Evolutionary conservation across 495 filamentous ascomycete genomes (phyloP), one percentile per base, ranked within the genome.

Genomic region (Aspergillus hancockii): DNA sequence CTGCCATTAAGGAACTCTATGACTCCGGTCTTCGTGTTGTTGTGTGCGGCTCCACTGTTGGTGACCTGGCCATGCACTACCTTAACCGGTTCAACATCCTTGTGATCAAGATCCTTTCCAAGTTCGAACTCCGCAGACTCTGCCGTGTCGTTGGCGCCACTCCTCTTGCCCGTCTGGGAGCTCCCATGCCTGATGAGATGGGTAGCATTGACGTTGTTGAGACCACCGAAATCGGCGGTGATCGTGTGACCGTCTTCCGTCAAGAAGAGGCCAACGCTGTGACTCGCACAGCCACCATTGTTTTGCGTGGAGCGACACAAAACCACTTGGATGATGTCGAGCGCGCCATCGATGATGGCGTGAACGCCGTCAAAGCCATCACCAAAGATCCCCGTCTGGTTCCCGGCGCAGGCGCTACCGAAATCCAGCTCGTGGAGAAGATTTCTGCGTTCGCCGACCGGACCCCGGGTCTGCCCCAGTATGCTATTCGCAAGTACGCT

Each of bases 151-250:
- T 99, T 32, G 94, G 95, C 53, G 95, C 94, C 45, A 97, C 92
- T 3, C 95, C 95, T 8, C 84, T 99, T 55, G 95, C 95, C 34
- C 88, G 95, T 65, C 83, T 99, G 51, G 95, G 95, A 54, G 95
- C 95, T 9, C 95, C 95, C 28, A 99, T 99, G 95, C 95, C 95
- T 23, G 95, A 99, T 67, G 95, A 99, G 82, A 98, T 97, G 92
- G 95, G 95, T 61, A 88, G 73, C 62, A 82, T 98, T 59, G 95
- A 99, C 75, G 75, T 99, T 28, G 93, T 99, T 19, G 95, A 98
- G 83, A 99, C 95, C 8, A 84, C 93, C 46, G 95, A 99, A 76
- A 98, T 99, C 71, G 95, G 95, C 57, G 95, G 95, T 68, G 95
- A 99, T 80, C 90, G 95, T 36, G 95, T 99, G 41, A 99, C 95